Evolutionary conservation across 176 grass and related monocot species (phyloP).

Genomic region (Aegilops umbellulata): DNA sequence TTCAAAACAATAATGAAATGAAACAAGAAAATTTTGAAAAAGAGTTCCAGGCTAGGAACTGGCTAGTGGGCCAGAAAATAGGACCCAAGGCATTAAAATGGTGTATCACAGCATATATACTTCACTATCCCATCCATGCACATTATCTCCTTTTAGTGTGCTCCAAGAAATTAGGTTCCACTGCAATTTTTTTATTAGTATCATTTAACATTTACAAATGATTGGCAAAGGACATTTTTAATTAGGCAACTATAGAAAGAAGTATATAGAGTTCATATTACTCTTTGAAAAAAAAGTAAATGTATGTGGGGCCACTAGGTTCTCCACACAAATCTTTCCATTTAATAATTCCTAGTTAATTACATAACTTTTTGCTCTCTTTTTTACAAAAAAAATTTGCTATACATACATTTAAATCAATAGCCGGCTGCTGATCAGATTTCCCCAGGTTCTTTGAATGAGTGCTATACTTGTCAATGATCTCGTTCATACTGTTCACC

Average conservation of each 20-base stretch:
- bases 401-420: constrained; percentile 88
- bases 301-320: background rate
- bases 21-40: background rate
- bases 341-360: background rate
- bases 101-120: background rate
- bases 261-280: background rate
- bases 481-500: constrained; percentile 60
- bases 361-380: background rate
- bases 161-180: background rate
- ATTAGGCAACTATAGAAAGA: background rate
- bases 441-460: constrained; percentile 73
- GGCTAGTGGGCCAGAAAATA: background rate
- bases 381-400: background rate
- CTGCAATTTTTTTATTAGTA: background rate
- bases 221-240: background rate
- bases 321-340: background rate
- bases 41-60: background rate
- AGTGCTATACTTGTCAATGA: constrained; percentile 66
- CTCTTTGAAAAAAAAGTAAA: background rate
- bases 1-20: background rate
- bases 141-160: background rate
- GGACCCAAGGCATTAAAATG: background rate
- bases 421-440: constrained; percentile 39
- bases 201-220: background rate
- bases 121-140: background rate